Conservation (phyloP, 148 eudicot genomes). For the Fallopia convolvulus region DNA sequence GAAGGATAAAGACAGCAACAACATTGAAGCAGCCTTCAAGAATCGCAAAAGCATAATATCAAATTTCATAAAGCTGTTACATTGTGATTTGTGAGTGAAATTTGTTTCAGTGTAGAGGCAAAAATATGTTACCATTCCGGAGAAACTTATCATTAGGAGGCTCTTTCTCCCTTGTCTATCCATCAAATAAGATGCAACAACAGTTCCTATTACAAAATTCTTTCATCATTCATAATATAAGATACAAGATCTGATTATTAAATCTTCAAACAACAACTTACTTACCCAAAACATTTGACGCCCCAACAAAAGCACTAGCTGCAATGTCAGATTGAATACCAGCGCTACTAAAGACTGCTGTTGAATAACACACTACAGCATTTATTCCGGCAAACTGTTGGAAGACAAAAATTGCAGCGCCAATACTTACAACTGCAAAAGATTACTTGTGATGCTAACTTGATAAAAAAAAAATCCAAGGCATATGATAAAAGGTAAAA, state of each 20-base stretch:
- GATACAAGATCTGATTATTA: neutral
- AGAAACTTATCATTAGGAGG: conserved; percentile 75
- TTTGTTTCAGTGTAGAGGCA: neutral
- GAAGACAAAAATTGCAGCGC: conserved; percentile 87
- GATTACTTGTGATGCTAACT: neutral
- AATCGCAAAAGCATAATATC: neutral
- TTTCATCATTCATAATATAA: neutral
- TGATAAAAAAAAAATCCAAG: no score
- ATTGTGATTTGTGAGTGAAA: no score
- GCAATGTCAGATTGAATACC: conserved; percentile 95
- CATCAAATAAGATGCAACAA: conserved; percentile 82
- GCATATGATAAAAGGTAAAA: neutral
- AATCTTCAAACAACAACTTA: conserved; percentile 2
- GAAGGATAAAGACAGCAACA: conserved; percentile 74
- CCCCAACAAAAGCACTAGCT: conserved; percentile 97
- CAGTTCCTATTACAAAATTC: conserved; percentile 51
- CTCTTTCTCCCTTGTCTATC: conserved; percentile 94
- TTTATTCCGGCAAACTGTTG: conserved; percentile 98
- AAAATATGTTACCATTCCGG: conserved; percentile 62
- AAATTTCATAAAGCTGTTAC: neutral
- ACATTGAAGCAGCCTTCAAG: conserved; percentile 84
- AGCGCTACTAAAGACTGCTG: conserved; percentile 82
- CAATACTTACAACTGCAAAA: conserved; percentile 82
- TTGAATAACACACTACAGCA: conserved; percentile 89
- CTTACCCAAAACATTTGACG: conserved; percentile 83